Evolutionary conservation across 352 stramenopile genomes (phyloP).

Genomic region (Phytophthora fragariae): DNA sequence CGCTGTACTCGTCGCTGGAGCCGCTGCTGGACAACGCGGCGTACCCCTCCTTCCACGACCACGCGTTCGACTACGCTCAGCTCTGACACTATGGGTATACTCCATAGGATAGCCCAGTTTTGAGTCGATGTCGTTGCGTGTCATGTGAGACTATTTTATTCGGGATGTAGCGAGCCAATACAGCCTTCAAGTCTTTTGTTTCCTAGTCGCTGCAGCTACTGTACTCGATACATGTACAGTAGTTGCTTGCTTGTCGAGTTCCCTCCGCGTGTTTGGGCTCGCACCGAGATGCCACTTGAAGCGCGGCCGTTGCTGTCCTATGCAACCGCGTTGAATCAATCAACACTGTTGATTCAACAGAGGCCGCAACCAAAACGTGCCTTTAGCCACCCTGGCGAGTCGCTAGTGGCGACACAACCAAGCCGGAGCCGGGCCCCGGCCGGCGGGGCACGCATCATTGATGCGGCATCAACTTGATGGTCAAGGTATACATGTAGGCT

Average conservation of each 20-base stretch:
- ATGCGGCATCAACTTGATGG: too few relatives aligned
- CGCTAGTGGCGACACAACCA: too few relatives aligned
- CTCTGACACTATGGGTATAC: conserved; percentile 21
- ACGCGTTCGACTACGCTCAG: conserved; percentile 38
- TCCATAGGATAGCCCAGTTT: conserved; percentile 15
- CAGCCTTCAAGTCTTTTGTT: neutral
- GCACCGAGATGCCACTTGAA: conserved; percentile 4
- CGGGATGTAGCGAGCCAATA: neutral
- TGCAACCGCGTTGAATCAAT: conserved; percentile 1
- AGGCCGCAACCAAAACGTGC: neutral
- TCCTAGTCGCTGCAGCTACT: neutral
- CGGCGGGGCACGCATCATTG: neutral
- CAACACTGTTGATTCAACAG: too few relatives aligned
- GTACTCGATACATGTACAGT: too few relatives aligned
- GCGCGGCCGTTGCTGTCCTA: conserved; percentile 1
- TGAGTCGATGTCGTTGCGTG: conserved; percentile 14
- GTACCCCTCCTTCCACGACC: conserved; percentile 37
- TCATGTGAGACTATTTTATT: conserved; percentile 33
- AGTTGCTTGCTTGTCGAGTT: neutral
- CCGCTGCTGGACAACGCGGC: conserved; percentile 27
- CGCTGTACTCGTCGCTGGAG: conserved; percentile 58
- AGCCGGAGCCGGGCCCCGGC: too few relatives aligned
- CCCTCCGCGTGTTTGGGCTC: neutral
- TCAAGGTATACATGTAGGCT: too few relatives aligned
- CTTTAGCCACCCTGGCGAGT: conserved; percentile 16